These are phyloP conservation scores for Nakazawaea peltata DNA, from an alignment of 805 yeast species.

Conservation along the genomic window DNA sequence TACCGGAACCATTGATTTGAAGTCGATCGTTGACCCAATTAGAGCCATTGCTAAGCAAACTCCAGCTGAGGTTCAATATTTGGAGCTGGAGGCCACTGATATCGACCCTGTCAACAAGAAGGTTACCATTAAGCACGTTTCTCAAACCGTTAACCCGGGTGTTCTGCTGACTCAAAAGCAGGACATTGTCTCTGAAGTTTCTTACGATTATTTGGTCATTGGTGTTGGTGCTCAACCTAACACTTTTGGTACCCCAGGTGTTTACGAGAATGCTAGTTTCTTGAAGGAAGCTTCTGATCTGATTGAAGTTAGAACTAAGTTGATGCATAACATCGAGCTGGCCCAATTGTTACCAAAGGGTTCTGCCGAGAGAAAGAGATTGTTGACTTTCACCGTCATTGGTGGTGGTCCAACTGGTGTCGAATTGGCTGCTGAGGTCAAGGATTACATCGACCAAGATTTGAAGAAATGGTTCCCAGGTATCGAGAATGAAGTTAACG, in stretches of 20 bases:
- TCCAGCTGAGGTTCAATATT: constrained; percentile 70
- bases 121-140: constrained; percentile 51
- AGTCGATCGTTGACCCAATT: constrained; percentile 92
- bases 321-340: constrained; percentile 85
- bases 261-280: constrained; percentile 78
- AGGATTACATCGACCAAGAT: constrained; percentile 91
- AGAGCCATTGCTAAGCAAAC: constrained; percentile 73
- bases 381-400: constrained; percentile 83
- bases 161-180: constrained; percentile 32
- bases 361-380: constrained; percentile 71
- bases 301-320: constrained; percentile 69
- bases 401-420: constrained; percentile 99
- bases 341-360: constrained; percentile 73
- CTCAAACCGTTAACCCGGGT: constrained; percentile 39
- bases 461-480: constrained; percentile 83
- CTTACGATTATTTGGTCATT: constrained; percentile 78
- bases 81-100: constrained; percentile 85
- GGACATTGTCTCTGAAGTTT: constrained; percentile 36
- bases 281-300: constrained; percentile 89
- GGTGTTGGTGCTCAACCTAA: constrained; percentile 96
- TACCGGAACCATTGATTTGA: constrained; percentile 82
- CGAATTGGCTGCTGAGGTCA: constrained; percentile 93
- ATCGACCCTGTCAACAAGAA: constrained; percentile 68
- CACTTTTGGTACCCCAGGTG: constrained; percentile 94
- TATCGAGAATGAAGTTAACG: constrained; percentile 73